These are phyloP conservation scores for Ganoderma multipileum DNA, from an alignment of 1,284 basidiomycete species.

Conservation along the genomic window DNA sequence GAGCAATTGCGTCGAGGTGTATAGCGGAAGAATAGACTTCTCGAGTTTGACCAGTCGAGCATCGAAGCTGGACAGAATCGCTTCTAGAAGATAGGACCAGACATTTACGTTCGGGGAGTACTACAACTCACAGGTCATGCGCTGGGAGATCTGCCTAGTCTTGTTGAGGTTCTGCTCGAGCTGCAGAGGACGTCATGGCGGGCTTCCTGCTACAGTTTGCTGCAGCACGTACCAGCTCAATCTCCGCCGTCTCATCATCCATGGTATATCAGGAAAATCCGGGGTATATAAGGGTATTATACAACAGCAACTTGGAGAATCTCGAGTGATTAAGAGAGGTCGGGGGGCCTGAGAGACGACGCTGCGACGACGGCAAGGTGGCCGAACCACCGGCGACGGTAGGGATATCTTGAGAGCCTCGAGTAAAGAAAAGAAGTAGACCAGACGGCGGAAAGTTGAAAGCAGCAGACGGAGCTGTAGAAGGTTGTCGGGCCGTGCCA, in stretches of 20 bases:
- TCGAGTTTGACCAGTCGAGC: slow-evolving; percentile 78
- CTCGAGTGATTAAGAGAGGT: background rate
- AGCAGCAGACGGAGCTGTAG: background rate
- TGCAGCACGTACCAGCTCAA: slow-evolving; percentile 63
- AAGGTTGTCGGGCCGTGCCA: background rate
- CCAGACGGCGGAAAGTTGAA: too few relatives aligned
- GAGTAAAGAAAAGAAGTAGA: too few relatives aligned
- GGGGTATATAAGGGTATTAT: background rate
- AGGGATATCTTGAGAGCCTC: too few relatives aligned
- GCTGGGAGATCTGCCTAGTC: slow-evolving; percentile 79
- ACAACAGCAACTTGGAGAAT: background rate
- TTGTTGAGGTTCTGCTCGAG: slow-evolving; percentile 87
- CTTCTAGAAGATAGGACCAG: slow-evolving; percentile 44
- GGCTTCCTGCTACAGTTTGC: background rate
- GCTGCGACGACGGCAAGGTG: background rate
- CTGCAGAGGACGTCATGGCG: slow-evolving; percentile 43
- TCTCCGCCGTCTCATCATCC: slow-evolving; percentile 82
- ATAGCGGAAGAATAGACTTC: slow-evolving; percentile 80
- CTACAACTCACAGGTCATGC: slow-evolving; percentile 74
- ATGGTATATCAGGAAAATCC: slow-evolving; percentile 43
- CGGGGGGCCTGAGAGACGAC: background rate
- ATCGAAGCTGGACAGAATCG: slow-evolving; percentile 81
- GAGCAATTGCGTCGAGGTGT: slow-evolving; percentile 76
- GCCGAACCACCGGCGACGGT: background rate
- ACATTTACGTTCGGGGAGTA: background rate